Evolutionary conservation across 108 stramenopile genomes (phyloP).

Genomic region (Nitzschia sp.): DNA sequence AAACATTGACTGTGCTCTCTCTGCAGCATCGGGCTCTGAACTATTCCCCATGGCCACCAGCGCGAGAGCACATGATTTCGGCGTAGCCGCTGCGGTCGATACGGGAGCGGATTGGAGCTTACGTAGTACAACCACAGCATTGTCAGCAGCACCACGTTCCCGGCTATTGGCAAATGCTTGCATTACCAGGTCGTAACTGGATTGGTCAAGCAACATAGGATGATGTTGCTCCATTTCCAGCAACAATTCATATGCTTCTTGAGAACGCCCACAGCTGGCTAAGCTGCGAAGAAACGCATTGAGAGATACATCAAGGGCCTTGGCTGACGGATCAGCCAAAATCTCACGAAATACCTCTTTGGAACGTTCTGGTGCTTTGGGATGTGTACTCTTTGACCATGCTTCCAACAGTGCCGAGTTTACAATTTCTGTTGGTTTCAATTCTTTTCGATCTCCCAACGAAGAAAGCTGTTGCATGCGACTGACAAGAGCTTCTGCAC

Average conservation of each 20-base stretch:
- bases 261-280: neutral
- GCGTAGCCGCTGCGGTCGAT: neutral
- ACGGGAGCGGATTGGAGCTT: neutral
- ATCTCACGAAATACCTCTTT: slow-evolving; percentile 13
- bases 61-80: slow-evolving; percentile 2
- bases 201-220: neutral
- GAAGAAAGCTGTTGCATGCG: slow-evolving; percentile 10
- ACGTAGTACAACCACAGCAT: slow-evolving; percentile 5
- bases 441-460: neutral
- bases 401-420: slow-evolving; percentile 10
- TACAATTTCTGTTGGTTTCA: slow-evolving; percentile 11
- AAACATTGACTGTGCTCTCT: slow-evolving; percentile 16
- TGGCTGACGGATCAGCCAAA: neutral
- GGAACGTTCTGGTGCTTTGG: slow-evolving; percentile 10
- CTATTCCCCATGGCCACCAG: slow-evolving; percentile 13
- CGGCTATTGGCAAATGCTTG: slow-evolving; percentile 9
- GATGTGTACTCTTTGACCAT: slow-evolving; percentile 14
- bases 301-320: neutral
- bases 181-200: slow-evolving; percentile 6
- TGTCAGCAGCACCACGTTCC: slow-evolving; percentile 1
- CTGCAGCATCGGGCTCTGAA: slow-evolving; percentile 5
- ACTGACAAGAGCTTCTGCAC: slow-evolving; percentile 7
- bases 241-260: neutral
- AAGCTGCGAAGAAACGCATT: neutral
- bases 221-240: neutral